A percentile compares a stretch with the other conserved stretches of the same genome.
Conservation (phyloP, 2,329 filamentous ascomycete species). For the Arthrobotrys megalospora region DNA sequence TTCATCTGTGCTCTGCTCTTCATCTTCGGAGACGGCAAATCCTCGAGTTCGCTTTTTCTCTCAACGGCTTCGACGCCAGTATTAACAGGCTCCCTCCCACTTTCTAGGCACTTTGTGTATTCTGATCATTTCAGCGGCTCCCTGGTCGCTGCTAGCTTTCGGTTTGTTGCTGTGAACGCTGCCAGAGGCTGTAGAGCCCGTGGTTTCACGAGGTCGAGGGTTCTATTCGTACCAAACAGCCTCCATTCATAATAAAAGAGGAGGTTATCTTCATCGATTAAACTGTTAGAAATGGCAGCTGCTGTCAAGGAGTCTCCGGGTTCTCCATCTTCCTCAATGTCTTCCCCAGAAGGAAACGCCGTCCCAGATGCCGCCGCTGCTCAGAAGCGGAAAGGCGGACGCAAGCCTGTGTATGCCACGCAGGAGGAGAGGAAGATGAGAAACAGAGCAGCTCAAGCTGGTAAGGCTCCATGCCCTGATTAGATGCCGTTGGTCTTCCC, state of each 20-base stretch:
- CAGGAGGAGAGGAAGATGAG: slow-evolving; percentile 98
- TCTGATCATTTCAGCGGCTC: slow-evolving; percentile 45
- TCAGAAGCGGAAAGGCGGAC: slow-evolving; percentile 96
- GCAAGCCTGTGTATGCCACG: slow-evolving; percentile 98
- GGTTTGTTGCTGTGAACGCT: slow-evolving; percentile 47
- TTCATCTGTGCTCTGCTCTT: slow-evolving; percentile 10
- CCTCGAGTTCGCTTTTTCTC: slow-evolving; percentile 4
- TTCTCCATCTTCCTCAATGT: slow-evolving; percentile 64
- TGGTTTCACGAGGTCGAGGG: slow-evolving; percentile 42
- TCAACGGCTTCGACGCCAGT: slow-evolving; percentile 23
- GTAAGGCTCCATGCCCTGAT: slow-evolving; percentile 57
- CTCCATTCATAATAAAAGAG: slow-evolving; percentile 40
- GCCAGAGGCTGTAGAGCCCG: slow-evolving; percentile 55
- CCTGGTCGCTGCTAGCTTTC: slow-evolving; percentile 34
- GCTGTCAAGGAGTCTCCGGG: slow-evolving; percentile 65
- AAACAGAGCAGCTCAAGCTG: slow-evolving; percentile 96
- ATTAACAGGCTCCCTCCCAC: slow-evolving; percentile 30
- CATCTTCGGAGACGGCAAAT: neutral
- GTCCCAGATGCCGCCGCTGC: slow-evolving; percentile 60
- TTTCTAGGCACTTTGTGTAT: slow-evolving; percentile 43
- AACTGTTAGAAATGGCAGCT: slow-evolving; percentile 62
- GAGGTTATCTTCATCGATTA: slow-evolving; percentile 39
- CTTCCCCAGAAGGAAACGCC: slow-evolving; percentile 63
- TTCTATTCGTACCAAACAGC: slow-evolving; percentile 42
- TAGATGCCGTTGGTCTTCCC: slow-evolving; percentile 8